Conservation (phyloP, 2,329 filamentous ascomycete genomes). For the Epichloe brachyelytri region DNA sequence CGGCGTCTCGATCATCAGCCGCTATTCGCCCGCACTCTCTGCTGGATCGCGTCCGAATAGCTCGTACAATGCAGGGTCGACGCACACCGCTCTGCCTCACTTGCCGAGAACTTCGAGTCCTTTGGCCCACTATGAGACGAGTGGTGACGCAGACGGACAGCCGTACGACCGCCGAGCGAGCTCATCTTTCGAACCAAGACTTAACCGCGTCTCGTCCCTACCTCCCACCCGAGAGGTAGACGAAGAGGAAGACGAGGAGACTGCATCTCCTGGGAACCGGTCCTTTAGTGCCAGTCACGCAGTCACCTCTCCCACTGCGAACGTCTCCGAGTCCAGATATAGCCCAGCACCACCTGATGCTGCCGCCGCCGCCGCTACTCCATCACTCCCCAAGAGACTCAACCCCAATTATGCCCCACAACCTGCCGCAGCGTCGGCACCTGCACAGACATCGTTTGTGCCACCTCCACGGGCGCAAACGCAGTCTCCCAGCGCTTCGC, state of each 20-base stretch:
- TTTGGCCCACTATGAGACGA: slow-evolving; percentile 49
- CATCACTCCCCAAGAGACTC: slow-evolving; percentile 44
- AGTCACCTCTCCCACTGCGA: slow-evolving; percentile 8
- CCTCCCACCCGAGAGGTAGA: slow-evolving; percentile 51
- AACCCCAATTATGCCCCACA: slow-evolving; percentile 39
- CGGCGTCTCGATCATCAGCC: slow-evolving; percentile 24
- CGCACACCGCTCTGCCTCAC: slow-evolving; percentile 39
- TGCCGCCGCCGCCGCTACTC: slow-evolving; percentile 23
- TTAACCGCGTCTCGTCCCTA: slow-evolving; percentile 43
- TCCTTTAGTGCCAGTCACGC: slow-evolving; percentile 15
- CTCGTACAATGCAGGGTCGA: slow-evolving; percentile 25
- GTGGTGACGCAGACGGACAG: slow-evolving; percentile 30
- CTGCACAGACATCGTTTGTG: slow-evolving; percentile 26
- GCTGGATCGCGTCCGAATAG: slow-evolving; percentile 25
- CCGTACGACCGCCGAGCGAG: slow-evolving; percentile 35
- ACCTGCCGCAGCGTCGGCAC: slow-evolving; percentile 16
- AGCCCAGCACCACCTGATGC: slow-evolving; percentile 22
- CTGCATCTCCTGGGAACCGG: slow-evolving; percentile 9
- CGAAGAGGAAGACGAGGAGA: slow-evolving; percentile 34
- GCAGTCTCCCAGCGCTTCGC: slow-evolving; percentile 43
- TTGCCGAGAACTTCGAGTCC: slow-evolving; percentile 54
- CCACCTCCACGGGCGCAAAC: slow-evolving; percentile 49
- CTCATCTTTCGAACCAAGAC: slow-evolving; percentile 40
- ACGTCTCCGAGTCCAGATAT: slow-evolving; percentile 23
- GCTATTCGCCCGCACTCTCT: slow-evolving; percentile 41